These are phyloP conservation scores for Gillenia trifoliata DNA, from an alignment of 306 rosid genomes.

Conservation along the genomic window DNA sequence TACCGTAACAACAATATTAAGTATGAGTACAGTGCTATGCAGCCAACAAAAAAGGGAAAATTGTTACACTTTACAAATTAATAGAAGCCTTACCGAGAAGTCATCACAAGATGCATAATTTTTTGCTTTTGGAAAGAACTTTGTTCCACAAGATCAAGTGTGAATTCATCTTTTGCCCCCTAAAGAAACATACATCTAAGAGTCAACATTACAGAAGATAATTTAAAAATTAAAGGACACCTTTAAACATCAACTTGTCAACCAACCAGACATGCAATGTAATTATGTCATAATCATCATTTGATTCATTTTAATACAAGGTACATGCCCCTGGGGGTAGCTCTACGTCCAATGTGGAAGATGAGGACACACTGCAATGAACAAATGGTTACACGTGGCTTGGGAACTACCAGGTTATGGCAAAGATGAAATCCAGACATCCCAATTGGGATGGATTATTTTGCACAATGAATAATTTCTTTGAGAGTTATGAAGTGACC, in stretches of 20 bases:
- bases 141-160: constrained; percentile 97
- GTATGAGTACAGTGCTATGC: not conserved
- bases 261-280: not conserved
- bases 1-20: not conserved
- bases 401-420: not conserved
- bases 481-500: no score
- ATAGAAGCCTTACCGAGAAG: constrained; percentile 70
- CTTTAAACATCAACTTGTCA: not conserved
- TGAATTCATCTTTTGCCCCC: constrained; percentile 91
- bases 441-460: not conserved
- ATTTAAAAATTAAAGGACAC: not conserved
- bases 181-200: constrained; percentile 19
- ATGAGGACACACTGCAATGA: not conserved
- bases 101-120: constrained; percentile 90
- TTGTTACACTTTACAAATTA: not conserved
- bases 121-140: constrained; percentile 93
- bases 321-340: not conserved
- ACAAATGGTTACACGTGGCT: no score
- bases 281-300: not conserved
- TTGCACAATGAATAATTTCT: no score
- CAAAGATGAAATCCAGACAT: not conserved
- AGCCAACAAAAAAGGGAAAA: not conserved
- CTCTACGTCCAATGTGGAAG: not conserved
- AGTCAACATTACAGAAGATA: not conserved
- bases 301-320: not conserved